Conservation (phyloP, 768 basidiomycete species). For the Termitomyces eurrhizus region DNA sequence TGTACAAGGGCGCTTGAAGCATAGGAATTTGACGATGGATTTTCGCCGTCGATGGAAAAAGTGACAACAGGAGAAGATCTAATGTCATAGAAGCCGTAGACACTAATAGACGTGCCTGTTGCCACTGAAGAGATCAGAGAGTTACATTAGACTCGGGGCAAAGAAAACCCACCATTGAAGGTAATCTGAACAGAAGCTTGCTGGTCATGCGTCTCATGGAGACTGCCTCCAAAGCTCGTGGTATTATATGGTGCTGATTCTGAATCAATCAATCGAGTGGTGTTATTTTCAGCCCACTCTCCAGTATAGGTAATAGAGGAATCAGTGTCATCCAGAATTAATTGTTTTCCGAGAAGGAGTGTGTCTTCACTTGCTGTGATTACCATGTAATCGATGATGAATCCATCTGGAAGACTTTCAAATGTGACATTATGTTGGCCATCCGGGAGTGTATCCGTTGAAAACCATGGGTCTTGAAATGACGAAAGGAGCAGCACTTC, state of each 20-base stretch:
- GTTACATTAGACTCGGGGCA: not conserved
- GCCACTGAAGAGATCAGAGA: not conserved
- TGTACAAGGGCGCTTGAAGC: too few species aligned
- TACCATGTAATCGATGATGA: not conserved
- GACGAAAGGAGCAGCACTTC: not conserved
- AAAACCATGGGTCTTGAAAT: not conserved
- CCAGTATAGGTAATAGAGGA: not conserved
- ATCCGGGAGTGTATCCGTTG: not conserved
- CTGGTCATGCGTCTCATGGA: not conserved
- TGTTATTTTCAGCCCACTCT: not conserved
- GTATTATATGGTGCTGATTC: not conserved
- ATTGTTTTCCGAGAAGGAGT: not conserved
- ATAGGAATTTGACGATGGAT: not conserved
- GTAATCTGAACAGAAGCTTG: not conserved
- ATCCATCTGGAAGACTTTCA: not conserved
- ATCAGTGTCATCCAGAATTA: conserved; percentile 1
- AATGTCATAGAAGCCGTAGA: not conserved
- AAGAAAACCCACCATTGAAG: not conserved
- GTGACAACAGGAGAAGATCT: not conserved
- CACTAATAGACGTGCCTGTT: not conserved
- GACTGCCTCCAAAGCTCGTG: not conserved
- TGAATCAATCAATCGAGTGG: too few species aligned
- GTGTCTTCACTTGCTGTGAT: not conserved
- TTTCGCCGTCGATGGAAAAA: not conserved
- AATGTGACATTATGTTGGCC: not conserved